These are phyloP conservation scores for Podospora pseudopauciseta DNA, from an alignment of 495 filamentous ascomycete genomes.

Conservation along the genomic window DNA sequence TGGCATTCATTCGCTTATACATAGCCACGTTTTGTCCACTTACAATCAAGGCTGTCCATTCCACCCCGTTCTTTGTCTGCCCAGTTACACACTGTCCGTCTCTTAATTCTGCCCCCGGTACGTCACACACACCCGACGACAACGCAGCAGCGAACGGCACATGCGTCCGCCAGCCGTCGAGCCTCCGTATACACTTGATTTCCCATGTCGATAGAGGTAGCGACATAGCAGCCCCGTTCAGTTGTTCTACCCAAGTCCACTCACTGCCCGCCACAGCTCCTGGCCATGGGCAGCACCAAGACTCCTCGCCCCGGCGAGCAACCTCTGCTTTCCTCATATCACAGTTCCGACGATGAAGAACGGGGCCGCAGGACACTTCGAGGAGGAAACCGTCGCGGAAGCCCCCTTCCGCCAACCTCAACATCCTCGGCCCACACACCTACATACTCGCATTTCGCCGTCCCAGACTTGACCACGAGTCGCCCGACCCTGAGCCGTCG, in stretches of 20 bases:
- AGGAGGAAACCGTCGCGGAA: background rate
- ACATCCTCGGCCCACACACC: conserved; percentile 3
- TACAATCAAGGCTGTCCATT: background rate
- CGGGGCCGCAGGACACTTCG: conserved; percentile 7
- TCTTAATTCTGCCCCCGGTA: background rate
- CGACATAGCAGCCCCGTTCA: background rate
- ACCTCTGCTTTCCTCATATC: conserved; percentile 13
- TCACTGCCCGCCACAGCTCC: background rate
- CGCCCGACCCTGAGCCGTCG: conserved; percentile 22
- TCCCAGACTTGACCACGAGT: background rate
- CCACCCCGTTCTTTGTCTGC: background rate
- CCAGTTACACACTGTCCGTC: too few relatives aligned
- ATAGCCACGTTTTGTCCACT: background rate
- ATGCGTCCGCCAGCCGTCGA: background rate
- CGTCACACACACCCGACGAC: background rate
- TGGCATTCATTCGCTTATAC: background rate
- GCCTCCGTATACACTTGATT: background rate
- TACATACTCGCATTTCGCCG: background rate
- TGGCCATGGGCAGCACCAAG: conserved; percentile 10
- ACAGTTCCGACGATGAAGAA: conserved; percentile 8
- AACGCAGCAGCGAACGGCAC: background rate
- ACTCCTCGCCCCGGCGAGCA: conserved; percentile 11
- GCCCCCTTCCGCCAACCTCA: conserved; percentile 5
- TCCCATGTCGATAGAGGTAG: background rate
- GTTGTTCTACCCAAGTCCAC: background rate